Conservation (phyloP, 2,329 filamentous ascomycete species). For the Tolypocladium endophyticum region DNA sequence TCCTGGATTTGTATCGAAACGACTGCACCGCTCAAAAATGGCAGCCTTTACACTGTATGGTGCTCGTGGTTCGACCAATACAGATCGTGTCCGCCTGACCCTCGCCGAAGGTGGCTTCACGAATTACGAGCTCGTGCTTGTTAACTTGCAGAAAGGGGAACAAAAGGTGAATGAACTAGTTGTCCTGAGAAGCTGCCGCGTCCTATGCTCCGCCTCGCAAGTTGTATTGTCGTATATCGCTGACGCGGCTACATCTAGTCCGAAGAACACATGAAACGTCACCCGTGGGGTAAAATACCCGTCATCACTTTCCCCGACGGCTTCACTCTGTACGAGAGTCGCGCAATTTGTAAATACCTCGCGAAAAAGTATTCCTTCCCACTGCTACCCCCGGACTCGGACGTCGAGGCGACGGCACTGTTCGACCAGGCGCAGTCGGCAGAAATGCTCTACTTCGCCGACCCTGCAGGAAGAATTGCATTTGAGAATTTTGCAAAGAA, state of each 20-base stretch:
- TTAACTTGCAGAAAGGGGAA: conserved; percentile 28
- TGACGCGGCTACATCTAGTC: conserved; percentile 15
- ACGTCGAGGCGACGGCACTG: conserved; percentile 27
- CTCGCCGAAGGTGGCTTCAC: conserved; percentile 32
- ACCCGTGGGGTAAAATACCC: conserved; percentile 32
- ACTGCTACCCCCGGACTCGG: conserved; percentile 26
- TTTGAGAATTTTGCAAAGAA: conserved; percentile 35
- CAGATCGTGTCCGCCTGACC: conserved; percentile 30
- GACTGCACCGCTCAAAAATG: conserved; percentile 23
- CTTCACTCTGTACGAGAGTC: conserved; percentile 35
- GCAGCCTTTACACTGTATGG: conserved; percentile 31
- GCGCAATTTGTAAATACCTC: conserved; percentile 36
- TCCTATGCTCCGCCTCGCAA: neutral
- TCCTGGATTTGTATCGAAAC: conserved; percentile 13
- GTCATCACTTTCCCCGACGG: conserved; percentile 25
- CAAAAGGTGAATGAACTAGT: conserved; percentile 23
- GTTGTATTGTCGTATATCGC: neutral
- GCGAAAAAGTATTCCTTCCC: conserved; percentile 32
- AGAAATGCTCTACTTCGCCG: conserved; percentile 32
- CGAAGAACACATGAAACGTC: conserved; percentile 22
- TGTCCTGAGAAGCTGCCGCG: neutral
- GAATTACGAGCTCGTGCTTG: conserved; percentile 26
- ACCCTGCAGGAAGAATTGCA: conserved; percentile 28
- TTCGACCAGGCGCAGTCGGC: conserved; percentile 31
- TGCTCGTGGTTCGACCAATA: conserved; percentile 28